Base-by-base conservation (phyloP, 176 grass and related monocot genomes). In the Ensete glaucum region DNA sequence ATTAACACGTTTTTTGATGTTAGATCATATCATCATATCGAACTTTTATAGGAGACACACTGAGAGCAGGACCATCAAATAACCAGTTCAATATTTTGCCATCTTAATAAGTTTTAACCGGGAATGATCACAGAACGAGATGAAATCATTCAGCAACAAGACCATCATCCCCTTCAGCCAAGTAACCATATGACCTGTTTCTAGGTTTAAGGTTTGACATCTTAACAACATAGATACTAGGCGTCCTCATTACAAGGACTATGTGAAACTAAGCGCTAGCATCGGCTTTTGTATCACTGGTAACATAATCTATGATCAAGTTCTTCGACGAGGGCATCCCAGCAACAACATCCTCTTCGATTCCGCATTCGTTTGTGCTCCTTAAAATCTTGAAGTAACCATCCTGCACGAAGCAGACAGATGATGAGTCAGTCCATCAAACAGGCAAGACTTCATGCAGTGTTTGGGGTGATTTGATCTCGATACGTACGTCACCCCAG, bases 351-450 rank as follows among this genome's bases (percentile, higher is more conserved):
- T 78, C 93, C 55, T 78, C 89, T 79, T 93, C 93, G 9, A 97
- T 97, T 55, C 82, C 90, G 21, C 93, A 97, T 83, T 97, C 93
- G 16, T 97, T 93, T 0, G 0, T 83, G 49, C 93, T 87, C 83
- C 93, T 83, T 54, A 73, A 23, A 20, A 97, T 97, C 80, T 93
- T 97, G 85, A 97, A 97, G 83, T 92, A 97, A 9, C 94, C 90
- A 22, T 93, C 88, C 94, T 93, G 77, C 48, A 85, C 34, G 62
- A 59, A 19, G 49, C n/a, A 58, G 34, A 43, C 34, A 82, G 34
- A 13, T 78, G 13, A 56, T 8, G 15, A 54, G 11, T 52, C 17
- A 87, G 19, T 74, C 53, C 24, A 21, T 58, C 66, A 63, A 34
- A 17, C 8, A 12, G 8, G 25, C 51, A 34, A 15, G 48, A 50